phyloP scores from a whole-genome alignment of 2,329 filamentous ascomycete species.

The Chalaropsis thielavioides region DNA sequence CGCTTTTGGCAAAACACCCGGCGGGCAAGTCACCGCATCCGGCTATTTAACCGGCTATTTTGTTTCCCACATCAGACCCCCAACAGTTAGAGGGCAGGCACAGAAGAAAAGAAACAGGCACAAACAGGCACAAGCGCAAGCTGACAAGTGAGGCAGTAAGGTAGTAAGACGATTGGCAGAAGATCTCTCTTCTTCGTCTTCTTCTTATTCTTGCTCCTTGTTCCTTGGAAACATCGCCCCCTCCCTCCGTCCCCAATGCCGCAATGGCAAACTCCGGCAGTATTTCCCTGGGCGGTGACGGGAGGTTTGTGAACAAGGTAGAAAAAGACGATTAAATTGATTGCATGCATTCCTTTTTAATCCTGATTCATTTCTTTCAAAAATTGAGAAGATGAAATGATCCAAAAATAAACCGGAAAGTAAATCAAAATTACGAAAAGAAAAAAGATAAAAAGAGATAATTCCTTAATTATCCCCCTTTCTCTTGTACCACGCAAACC shows the following conservation, averaged over 20 bases:
- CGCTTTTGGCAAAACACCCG: background rate
- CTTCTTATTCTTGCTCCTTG: too few species aligned
- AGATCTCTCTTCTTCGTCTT: too few species aligned
- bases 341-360: background rate
- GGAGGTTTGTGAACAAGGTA: too few species aligned
- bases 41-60: background rate
- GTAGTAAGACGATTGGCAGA: too few species aligned
- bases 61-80: too few species aligned
- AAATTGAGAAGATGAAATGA: background rate
- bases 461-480: too few species aligned
- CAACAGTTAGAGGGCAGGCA: too few species aligned
- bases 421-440: background rate
- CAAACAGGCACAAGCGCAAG: too few species aligned
- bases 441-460: background rate
- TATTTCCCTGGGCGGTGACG: background rate
- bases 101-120: too few species aligned
- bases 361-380: background rate
- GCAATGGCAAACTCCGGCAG: background rate
- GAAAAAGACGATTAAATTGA: background rate
- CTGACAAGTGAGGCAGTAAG: too few species aligned
- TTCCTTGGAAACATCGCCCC: background rate
- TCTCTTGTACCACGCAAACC: too few species aligned
- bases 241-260: background rate
- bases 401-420: background rate
- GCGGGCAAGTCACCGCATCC: background rate